Conservation (phyloP, 306 rosid genomes). For the Quercus glauca region DNA sequence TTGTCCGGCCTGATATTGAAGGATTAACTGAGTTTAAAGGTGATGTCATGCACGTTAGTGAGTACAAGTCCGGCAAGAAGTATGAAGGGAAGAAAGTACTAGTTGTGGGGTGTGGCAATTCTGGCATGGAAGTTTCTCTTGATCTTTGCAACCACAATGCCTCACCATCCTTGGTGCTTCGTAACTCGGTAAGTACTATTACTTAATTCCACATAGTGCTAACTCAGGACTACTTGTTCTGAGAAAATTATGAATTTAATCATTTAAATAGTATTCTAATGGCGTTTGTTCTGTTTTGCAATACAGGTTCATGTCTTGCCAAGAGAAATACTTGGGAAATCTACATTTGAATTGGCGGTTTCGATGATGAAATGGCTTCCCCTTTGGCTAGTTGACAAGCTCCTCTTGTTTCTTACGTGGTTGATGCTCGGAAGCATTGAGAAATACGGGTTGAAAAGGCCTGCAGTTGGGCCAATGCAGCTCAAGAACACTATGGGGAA, state of each 20-base stretch:
- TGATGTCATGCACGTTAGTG: constrained; percentile 62
- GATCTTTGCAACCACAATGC: constrained; percentile 88
- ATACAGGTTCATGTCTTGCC: constrained; percentile 84
- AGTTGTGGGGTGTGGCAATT: constrained; percentile 91
- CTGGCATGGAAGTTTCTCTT: constrained; percentile 94
- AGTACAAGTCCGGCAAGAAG: constrained; percentile 76
- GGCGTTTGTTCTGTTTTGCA: constrained; percentile 29
- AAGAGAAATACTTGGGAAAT: constrained; percentile 66
- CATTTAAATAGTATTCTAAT: constrained; percentile 16
- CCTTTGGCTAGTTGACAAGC: constrained; percentile 72
- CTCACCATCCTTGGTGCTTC: constrained; percentile 71
- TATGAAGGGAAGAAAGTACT: constrained; percentile 79
- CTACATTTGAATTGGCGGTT: constrained; percentile 75
- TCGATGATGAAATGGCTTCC: constrained; percentile 81
- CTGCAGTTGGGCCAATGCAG: constrained; percentile 67
- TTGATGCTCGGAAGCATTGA: constrained; percentile 59
- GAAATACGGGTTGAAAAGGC: constrained; percentile 72
- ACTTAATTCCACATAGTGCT: not conserved
- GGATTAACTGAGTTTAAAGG: constrained; percentile 64
- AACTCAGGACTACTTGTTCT: too few relatives aligned
- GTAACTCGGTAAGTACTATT: constrained; percentile 65
- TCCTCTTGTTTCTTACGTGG: constrained; percentile 64
- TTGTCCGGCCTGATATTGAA: constrained; percentile 67
- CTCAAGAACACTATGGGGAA: constrained; percentile 74
- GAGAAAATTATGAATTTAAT: not conserved